Evolutionary conservation across 306 rosid genomes (phyloP).

Genomic region (Malus orientalis): DNA sequence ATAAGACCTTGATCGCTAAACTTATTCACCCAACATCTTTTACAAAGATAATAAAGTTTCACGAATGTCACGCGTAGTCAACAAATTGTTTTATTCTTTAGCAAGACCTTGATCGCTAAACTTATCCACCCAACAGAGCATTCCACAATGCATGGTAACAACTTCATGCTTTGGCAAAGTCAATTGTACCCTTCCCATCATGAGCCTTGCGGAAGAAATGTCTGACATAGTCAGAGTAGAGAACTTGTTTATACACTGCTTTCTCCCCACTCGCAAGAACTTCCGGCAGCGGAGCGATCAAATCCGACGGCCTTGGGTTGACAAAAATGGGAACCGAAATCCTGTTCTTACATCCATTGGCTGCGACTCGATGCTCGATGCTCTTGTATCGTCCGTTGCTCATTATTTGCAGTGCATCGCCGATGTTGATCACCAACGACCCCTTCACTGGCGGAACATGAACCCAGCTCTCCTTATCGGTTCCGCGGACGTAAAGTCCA

Average conservation of each 20-base stretch:
- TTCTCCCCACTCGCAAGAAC: conserved; percentile 33
- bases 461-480: conserved; percentile 18
- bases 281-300: conserved; percentile 38
- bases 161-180: conserved; percentile 27
- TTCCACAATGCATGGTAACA: no score
- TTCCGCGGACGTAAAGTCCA: conserved; percentile 35
- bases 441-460: conserved; percentile 43
- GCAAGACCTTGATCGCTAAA: no score
- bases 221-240: conserved; percentile 46
- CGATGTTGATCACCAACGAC: conserved; percentile 49
- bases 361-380: conserved; percentile 43
- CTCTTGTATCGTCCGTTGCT: conserved; percentile 61
- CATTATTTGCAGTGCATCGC: conserved; percentile 54
- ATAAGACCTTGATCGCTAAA: no score
- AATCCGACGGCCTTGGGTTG: conserved; percentile 33
- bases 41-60: no score
- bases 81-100: no score
- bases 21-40: no score
- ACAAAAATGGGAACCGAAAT: conserved; percentile 55
- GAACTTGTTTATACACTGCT: conserved; percentile 32
- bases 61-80: no score
- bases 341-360: conserved; percentile 37
- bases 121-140: no score
- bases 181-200: conserved; percentile 54
- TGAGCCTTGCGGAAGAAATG: conserved; percentile 51